These are phyloP conservation scores for Climacium dendroides DNA, from an alignment of 225 moss, liverwort and hornwort genomes.

Conservation along the genomic window DNA sequence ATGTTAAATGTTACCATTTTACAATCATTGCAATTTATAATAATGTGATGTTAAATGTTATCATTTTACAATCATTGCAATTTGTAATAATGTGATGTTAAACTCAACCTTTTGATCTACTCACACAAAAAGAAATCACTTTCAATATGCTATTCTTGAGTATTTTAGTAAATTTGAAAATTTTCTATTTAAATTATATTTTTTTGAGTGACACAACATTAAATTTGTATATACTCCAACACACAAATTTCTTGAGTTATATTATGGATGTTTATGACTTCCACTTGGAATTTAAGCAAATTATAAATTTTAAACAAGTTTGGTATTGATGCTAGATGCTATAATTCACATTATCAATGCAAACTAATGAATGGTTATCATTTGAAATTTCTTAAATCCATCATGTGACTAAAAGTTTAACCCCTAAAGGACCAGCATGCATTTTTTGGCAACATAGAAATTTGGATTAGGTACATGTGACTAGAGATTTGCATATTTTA, in stretches of 20 bases:
- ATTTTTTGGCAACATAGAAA: no score
- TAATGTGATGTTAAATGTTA: not conserved
- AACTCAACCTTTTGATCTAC: not conserved
- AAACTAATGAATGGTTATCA: not conserved
- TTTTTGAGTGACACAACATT: accelerated
- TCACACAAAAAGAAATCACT: not conserved
- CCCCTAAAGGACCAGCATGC: no score
- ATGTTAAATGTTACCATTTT: no score
- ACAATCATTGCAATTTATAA: not conserved
- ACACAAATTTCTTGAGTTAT: not conserved
- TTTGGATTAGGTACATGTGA: no score
- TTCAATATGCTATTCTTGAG: not conserved
- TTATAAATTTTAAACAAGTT: not conserved
- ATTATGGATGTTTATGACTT: not conserved
- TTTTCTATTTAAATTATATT: not conserved
- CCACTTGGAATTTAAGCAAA: not conserved
- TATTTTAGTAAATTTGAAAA: no score
- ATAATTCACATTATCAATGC: not conserved
- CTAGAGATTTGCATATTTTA: no score
- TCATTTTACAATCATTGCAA: not conserved
- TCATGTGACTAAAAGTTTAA: not conserved
- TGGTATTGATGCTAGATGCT: accelerated
- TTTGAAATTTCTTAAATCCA: not conserved
- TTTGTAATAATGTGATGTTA: not conserved
- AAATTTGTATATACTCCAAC: not conserved